These are phyloP conservation scores for Stellera chamaejasme DNA, from an alignment of 345 rosid species.

Conservation along the genomic window DNA sequence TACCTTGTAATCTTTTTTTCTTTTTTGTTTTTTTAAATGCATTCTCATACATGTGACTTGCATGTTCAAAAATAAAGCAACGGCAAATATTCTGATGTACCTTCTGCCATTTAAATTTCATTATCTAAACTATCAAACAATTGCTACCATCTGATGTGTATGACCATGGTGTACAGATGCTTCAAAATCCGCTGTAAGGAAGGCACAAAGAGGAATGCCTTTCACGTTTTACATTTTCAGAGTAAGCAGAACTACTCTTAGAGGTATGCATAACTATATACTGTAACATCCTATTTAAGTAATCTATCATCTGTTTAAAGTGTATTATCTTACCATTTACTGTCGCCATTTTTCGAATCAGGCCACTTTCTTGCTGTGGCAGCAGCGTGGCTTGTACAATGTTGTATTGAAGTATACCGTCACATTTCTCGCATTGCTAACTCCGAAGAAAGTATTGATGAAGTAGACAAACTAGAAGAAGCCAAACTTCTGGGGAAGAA, in stretches of 20 bases:
- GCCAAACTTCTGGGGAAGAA: slow-evolving; percentile 68
- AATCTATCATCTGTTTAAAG: slow-evolving; percentile 1
- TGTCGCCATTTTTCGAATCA: slow-evolving; percentile 22
- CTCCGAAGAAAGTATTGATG: slow-evolving; percentile 31
- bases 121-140: background rate
- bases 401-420: slow-evolving; percentile 70
- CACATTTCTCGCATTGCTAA: slow-evolving; percentile 27
- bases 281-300: background rate
- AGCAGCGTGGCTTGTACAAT: slow-evolving; percentile 90
- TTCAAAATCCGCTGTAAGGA: slow-evolving; percentile 72
- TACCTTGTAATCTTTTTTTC: background rate
- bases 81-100: background rate
- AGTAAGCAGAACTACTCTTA: slow-evolving; percentile 79
- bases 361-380: slow-evolving; percentile 75
- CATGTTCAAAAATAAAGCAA: background rate
- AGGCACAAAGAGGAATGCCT: slow-evolving; percentile 78
- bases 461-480: slow-evolving; percentile 31
- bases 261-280: slow-evolving; percentile 38
- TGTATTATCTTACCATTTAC: slow-evolving; percentile 8
- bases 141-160: slow-evolving; percentile 7
- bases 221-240: slow-evolving; percentile 48
- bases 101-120: background rate
- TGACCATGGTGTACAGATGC: slow-evolving; percentile 41
- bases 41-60: background rate
- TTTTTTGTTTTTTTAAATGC: no score